Conservation (phyloP, 129 eudicot genomes). For the Lonicera japonica region DNA sequence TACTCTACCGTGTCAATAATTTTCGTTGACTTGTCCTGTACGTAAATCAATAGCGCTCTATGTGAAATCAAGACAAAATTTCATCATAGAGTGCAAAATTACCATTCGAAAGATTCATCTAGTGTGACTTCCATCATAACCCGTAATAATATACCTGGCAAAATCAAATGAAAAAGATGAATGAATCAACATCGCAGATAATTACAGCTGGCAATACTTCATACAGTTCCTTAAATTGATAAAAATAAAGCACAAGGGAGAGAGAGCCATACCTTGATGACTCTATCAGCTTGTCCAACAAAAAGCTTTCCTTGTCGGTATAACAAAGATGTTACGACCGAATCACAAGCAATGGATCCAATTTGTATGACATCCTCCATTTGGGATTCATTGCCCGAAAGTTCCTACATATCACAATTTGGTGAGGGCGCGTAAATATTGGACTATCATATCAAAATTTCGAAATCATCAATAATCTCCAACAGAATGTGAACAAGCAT, state of each 20-base stretch:
- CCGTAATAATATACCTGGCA: constrained; percentile 22
- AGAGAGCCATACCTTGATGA: constrained; percentile 50
- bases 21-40: too few species aligned
- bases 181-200: background rate
- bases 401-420: constrained; percentile 36
- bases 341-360: constrained; percentile 61
- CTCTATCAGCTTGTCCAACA: constrained; percentile 76
- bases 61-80: too few species aligned
- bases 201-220: background rate
- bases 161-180: background rate
- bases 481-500: background rate
- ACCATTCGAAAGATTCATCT: background rate
- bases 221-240: background rate
- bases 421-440: background rate
- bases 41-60: too few species aligned
- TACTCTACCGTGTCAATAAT: too few species aligned
- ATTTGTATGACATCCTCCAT: constrained; percentile 38
- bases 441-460: background rate
- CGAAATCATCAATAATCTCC: too few species aligned
- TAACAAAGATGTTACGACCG: constrained; percentile 58
- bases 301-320: constrained; percentile 62
- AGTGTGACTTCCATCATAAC: background rate
- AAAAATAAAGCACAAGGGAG: background rate
- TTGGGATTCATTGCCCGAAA: constrained; percentile 34
- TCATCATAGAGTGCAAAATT: background rate